Evolutionary conservation across 2,329 filamentous ascomycete species (phyloP), one percentile per base, ranked within the genome.

Genomic region (Pseudophaeomoniella oleicola): DNA sequence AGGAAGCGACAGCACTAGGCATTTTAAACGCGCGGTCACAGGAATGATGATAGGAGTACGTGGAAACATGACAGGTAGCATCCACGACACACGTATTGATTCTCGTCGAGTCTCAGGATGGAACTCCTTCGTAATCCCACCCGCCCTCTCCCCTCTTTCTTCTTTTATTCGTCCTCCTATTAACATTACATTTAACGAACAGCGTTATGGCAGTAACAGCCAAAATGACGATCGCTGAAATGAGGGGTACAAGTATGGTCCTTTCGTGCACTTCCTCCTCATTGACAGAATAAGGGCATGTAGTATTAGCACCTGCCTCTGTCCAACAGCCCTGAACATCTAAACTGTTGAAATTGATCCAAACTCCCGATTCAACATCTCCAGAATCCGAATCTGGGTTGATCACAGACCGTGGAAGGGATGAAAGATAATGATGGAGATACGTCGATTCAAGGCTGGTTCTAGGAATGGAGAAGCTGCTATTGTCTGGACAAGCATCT

Each of bases 81-180:
- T n/a, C n/a, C n/a, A n/a, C n/a, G n/a, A n/a, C n/a, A n/a, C n/a
- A n/a, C n/a, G n/a, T n/a, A n/a, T n/a, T n/a, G n/a, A n/a, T n/a
- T n/a, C n/a, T n/a, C n/a, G n/a, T n/a, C n/a, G n/a, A n/a, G n/a
- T n/a, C 6, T 52, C 41, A 64, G 3, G 60, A 64, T 13, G 76
- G 76, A 35, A 81, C 74, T 12, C 77, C 77, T 50, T 81, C 77
- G 57, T 81, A 80, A 46, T 78, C 72, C 67, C 72, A 76, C 2
- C 72, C 72, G 37, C 60, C 53, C 40, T 62, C 59, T 34, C 70
- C 60, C 46, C 67, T 64, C 47, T 63, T 65, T 16, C 61, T 59
- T 33, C 64, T 62, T 43, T 65, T 60, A 32, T 62, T 67, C 44
- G 66, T 67, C 30, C 63, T 62, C 40, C 74, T 54, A 51, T 78